Evolutionary conservation across 495 filamentous ascomycete species (phyloP), one percentile per base, ranked within the genome.

Genomic region (Lindgomyces ingoldianus): DNA sequence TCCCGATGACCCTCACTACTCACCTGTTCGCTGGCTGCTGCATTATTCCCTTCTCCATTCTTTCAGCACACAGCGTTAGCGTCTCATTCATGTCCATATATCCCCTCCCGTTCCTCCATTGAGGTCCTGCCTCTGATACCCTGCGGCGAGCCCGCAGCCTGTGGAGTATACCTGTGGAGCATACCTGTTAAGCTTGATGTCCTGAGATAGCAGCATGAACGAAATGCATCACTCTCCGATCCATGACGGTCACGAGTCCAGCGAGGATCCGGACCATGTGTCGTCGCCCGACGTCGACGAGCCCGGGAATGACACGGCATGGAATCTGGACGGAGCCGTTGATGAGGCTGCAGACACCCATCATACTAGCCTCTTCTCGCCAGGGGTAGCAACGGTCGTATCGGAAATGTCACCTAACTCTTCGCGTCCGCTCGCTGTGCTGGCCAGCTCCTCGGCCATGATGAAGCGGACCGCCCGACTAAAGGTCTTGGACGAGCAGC

Each of bases 351-450:
- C 45, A 36, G 19, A 44, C 36, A 52, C 16, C 36, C 45, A 56
- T 25, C 58, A 57, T 19, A 49, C 60, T 21, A 67, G 64, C 29
- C 64, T 67, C 21, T 67, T 67, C 51, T 61, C 64, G 0, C 41
- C 57, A 26, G 53, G 45, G 22, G 3, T 53, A 22, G 18, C 30
- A 24, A 18, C 59, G 9, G 19, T 33, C 54, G 45, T 45, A 33
- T 39, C 26, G 48, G 49, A 33, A 48, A 39, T 22, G 24, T 33
- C 51, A 26, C 53, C 60, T 8, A 61, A 57, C 56, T 70, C 62
- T 10, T 58, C 62, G 14, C 67, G 67, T 25, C 67, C 67, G 12
- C 53, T 60, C 29, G 42, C 62, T 16, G 21, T 45, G n/a, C 57
- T 60, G n/a, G 49, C 61, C 3, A 33, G 62, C 36, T 12, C 42